Evolutionary conservation across 2,329 filamentous ascomycete genomes (phyloP).

Genomic region (Xylariaceae sp.): DNA sequence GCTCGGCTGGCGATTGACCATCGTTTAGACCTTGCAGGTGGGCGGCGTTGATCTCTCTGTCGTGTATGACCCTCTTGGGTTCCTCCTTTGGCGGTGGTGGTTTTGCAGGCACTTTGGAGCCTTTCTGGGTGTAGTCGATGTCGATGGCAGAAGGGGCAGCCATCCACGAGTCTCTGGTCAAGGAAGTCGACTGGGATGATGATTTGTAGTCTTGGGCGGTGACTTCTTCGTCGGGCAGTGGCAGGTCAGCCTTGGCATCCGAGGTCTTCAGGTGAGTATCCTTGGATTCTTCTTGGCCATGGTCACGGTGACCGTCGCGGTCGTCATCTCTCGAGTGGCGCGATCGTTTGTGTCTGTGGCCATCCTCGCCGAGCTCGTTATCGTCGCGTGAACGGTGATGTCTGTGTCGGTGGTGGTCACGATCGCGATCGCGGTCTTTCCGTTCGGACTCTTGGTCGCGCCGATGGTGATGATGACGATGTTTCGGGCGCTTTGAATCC

Average conservation of each 20-base stretch:
- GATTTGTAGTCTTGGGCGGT: conserved; percentile 26
- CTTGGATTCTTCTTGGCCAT: conserved; percentile 32
- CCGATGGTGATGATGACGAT: conserved; percentile 43
- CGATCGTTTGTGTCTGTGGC: conserved; percentile 62
- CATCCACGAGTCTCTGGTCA: conserved; percentile 91
- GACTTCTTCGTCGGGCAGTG: conserved; percentile 49
- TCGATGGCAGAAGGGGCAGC: conserved; percentile 76
- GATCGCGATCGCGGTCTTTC: conserved; percentile 44
- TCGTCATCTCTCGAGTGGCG: conserved; percentile 46
- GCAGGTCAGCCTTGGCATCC: conserved; percentile 49
- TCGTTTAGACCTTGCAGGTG: conserved; percentile 60
- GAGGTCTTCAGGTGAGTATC: conserved; percentile 38
- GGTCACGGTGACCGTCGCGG: conserved; percentile 22
- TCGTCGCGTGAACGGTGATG: conserved; percentile 34
- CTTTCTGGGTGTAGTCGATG: conserved; percentile 74
- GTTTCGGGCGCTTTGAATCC: conserved; percentile 36
- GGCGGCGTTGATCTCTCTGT: conserved; percentile 71
- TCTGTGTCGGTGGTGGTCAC: conserved; percentile 34
- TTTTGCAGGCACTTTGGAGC: conserved; percentile 51
- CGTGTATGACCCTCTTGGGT: conserved; percentile 68
- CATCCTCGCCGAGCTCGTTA: conserved; percentile 44
- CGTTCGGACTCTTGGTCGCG: conserved; percentile 25
- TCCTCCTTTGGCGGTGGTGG: conserved; percentile 49
- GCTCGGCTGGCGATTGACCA: conserved; percentile 50
- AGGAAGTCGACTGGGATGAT: conserved; percentile 29